phyloP scores from a whole-genome alignment of 305 asterid species.

The Solanum hybrid region DNA sequence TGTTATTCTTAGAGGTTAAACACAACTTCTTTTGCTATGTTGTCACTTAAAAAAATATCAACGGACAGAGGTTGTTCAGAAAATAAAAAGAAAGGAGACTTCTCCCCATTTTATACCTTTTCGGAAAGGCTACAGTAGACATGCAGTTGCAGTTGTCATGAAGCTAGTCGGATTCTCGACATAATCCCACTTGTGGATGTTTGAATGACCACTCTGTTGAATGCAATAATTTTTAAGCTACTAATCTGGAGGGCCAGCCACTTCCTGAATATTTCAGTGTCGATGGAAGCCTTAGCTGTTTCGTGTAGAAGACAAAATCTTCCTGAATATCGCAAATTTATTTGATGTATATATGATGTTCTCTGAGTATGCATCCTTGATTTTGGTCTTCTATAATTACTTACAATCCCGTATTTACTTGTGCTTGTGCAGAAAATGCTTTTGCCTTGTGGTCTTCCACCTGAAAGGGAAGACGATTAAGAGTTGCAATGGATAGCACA shows the following conservation, averaged over 20 bases:
- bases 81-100: not conserved
- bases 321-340: not conserved
- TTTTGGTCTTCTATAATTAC: not conserved
- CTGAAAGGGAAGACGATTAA: conserved; percentile 88
- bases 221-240: not conserved
- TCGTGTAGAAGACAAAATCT: not conserved
- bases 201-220: not conserved
- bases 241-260: not conserved
- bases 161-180: not conserved
- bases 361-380: not conserved
- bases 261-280: not conserved
- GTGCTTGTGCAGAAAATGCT: conserved; percentile 78
- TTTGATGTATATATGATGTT: not conserved
- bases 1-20: not conserved
- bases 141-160: not conserved
- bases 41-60: not conserved
- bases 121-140: not conserved
- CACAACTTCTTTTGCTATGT: not conserved
- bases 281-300: not conserved
- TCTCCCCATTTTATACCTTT: not conserved
- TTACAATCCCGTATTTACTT: not conserved
- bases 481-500: not conserved
- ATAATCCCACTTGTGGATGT: not conserved
- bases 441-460: conserved; percentile 90
- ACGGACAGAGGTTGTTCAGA: not conserved